phyloP scores from a whole-genome alignment of 2,329 filamentous ascomycete species.

The Coniella lustricola region DNA sequence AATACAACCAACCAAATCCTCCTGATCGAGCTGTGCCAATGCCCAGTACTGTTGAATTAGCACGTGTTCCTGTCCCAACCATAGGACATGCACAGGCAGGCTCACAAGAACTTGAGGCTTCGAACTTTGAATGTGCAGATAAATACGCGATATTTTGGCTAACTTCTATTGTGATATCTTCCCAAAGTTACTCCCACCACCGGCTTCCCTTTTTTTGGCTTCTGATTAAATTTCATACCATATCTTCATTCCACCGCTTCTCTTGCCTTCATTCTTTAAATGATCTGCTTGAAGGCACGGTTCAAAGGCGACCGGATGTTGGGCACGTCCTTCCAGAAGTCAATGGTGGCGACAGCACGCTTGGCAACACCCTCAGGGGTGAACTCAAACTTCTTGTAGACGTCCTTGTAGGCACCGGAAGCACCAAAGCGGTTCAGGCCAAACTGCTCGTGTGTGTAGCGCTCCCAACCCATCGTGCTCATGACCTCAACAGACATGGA shows the following conservation, averaged over 20 bases:
- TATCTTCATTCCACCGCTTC: conserved; percentile 1
- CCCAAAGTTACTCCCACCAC: conserved; percentile 4
- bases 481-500: conserved; percentile 92
- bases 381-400: conserved; percentile 99
- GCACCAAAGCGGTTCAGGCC: conserved; percentile 98
- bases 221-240: background rate
- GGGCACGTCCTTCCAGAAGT: conserved; percentile 93
- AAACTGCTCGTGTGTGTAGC: conserved; percentile 99
- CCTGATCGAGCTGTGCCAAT: too few species aligned
- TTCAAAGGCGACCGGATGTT: conserved; percentile 93
- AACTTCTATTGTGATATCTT: background rate
- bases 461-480: conserved; percentile 97
- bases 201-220: background rate
- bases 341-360: conserved; percentile 82
- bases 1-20: too few species aligned
- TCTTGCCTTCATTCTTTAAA: conserved; percentile 47
- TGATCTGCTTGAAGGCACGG: conserved; percentile 94
- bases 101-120: too few species aligned
- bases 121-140: too few species aligned
- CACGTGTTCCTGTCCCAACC: too few species aligned
- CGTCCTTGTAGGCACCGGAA: conserved; percentile 93
- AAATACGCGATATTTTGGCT: too few species aligned
- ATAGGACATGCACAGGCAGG: too few species aligned
- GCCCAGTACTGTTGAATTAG: too few species aligned
- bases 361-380: conserved; percentile 94